Conservation (phyloP, 2,329 filamentous ascomycete genomes). For the Talaromyces sp. region DNA sequence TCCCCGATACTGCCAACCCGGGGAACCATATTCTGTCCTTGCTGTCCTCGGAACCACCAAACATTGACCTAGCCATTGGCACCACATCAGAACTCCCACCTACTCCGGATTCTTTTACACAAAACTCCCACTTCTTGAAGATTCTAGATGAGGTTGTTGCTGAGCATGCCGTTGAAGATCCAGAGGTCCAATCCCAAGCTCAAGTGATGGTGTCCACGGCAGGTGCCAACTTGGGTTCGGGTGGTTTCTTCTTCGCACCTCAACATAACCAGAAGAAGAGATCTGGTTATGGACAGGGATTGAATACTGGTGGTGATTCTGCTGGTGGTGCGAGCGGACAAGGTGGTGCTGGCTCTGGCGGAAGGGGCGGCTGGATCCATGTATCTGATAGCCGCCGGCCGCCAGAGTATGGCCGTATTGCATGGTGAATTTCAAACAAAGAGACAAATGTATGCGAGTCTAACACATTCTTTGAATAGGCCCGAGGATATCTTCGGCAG, state of each 20-base stretch:
- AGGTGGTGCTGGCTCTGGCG: constrained; percentile 58
- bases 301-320: constrained; percentile 46
- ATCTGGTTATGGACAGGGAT: constrained; percentile 33
- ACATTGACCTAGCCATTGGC: constrained; percentile 55
- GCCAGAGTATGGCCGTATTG: constrained; percentile 63
- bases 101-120: constrained; percentile 55
- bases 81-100: constrained; percentile 55
- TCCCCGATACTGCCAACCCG: constrained; percentile 41
- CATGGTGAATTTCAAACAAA: constrained; percentile 44
- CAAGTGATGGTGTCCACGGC: constrained; percentile 60
- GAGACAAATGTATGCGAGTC: background rate
- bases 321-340: constrained; percentile 59
- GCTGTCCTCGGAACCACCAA: constrained; percentile 56
- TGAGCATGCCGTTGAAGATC: constrained; percentile 56
- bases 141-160: constrained; percentile 58
- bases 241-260: constrained; percentile 49
- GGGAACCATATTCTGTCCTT: constrained; percentile 54
- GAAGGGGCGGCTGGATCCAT: constrained; percentile 62
- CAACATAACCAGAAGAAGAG: constrained; percentile 32
- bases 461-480: constrained; percentile 30
- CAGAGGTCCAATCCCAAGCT: constrained; percentile 58
- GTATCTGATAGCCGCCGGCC: constrained; percentile 61
- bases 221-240: constrained; percentile 54
- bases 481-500: constrained; percentile 67
- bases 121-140: constrained; percentile 57